Base-by-base conservation (phyloP, 441 rosid species). In the Euphorbia celastroides region DNA sequence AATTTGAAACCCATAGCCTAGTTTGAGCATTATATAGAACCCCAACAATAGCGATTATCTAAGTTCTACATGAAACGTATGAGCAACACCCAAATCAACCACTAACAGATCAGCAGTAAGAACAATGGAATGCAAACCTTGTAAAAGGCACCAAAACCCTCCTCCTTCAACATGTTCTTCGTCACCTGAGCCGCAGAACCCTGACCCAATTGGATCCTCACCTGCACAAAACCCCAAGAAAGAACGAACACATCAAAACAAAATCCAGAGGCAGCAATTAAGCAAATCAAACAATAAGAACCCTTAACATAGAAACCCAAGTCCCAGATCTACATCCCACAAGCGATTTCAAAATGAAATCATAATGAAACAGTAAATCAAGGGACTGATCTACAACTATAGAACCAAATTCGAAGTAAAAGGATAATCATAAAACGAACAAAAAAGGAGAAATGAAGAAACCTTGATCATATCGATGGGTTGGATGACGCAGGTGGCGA, bases 401-500 rank as follows among this genome's bases (percentile, higher is more conserved):
- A 2, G 3, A 46, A 20, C 13, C 3, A 30, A 36, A 48, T 22
- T 38, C 30, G 32, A 51, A 28, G 28, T 7, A 25, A 20, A 27
- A 28, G 3, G 10, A 14, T 16, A 38, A 44, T 23, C 23, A 32
- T 3, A 7, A 2, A 12, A 5, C n/a, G 1, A 11, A 19, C 16
- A 54, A 54, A 60, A 1, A 30, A 3, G 22, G 1, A 59, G 5
- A 57, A 19, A 26, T 13, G 19, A 9, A 38, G 44, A 38, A 38
- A 94, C 98, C 99, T 94, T 93, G 76, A 93, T 69, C 99, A 93
- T 93, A 58, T 93, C 99, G 74, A 93, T 74, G 62, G 99, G 99
- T 71, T 94, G 99, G 73, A 94, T 85, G 74, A 90, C 98, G 77
- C 96, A 89, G 76, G 99, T 94, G 32, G 99, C 99, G 60, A 92